Evolutionary conservation across 345 rosid genomes (phyloP).

Genomic region (Geranium brycei): DNA sequence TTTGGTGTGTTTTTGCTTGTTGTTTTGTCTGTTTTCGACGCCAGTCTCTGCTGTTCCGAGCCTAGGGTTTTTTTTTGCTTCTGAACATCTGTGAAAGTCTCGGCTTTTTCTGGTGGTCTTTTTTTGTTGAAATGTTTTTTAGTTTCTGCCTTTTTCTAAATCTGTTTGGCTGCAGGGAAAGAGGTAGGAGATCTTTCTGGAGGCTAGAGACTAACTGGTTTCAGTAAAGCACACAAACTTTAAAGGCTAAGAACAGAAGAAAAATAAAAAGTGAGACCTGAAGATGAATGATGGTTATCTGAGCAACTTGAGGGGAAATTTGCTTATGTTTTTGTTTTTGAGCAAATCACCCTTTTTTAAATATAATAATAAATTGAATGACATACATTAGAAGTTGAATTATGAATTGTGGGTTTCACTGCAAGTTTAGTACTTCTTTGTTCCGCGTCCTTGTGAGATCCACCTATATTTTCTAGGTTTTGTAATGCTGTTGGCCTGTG

Average conservation of each 20-base stretch:
- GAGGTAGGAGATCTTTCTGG: neutral
- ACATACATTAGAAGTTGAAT: neutral
- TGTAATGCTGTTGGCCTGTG: neutral
- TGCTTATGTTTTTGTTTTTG: neutral
- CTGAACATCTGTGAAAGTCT: neutral
- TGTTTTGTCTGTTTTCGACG: neutral
- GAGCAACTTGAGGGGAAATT: neutral
- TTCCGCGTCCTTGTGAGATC: neutral
- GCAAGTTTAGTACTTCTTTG: neutral
- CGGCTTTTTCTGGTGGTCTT: no score
- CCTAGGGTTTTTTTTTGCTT: neutral
- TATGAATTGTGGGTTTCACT: neutral
- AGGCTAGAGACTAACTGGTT: neutral
- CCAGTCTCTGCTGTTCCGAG: neutral
- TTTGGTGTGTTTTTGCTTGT: neutral
- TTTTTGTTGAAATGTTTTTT: neutral
- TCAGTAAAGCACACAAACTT: neutral
- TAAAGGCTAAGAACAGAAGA: no score
- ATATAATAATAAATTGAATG: neutral
- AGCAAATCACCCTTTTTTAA: neutral
- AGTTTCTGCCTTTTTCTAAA: neutral
- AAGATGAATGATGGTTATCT: neutral
- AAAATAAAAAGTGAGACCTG: neutral
- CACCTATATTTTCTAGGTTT: neutral
- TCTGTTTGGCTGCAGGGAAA: neutral